Conservation (phyloP, 768 basidiomycete species). For the Phlegmacium glaucopus region DNA sequence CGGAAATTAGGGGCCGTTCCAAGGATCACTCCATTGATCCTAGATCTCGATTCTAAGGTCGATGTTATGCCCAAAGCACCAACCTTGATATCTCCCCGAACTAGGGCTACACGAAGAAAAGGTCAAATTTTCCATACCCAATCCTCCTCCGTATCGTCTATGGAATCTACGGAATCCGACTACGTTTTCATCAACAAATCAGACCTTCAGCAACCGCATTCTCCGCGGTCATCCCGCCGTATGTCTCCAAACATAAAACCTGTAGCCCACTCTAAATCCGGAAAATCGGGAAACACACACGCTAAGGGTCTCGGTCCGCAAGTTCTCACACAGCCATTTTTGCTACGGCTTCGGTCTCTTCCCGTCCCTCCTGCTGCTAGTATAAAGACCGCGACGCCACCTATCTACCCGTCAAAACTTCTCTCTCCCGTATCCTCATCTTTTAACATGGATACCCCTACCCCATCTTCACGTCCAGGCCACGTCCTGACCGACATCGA, state of each 20-base stretch:
- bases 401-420: neutral
- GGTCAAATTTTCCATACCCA: constrained; percentile 10
- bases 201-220: constrained; percentile 10
- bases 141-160: constrained; percentile 10
- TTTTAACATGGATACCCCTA: constrained; percentile 8
- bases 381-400: neutral
- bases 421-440: constrained; percentile 9
- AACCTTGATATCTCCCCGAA: constrained; percentile 1
- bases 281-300: neutral
- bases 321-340: constrained; percentile 24
- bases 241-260: constrained; percentile 9
- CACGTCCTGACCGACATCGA: constrained; percentile 19
- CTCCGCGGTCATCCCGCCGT: constrained; percentile 12
- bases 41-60: constrained; percentile 20
- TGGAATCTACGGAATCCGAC: constrained; percentile 7
- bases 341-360: constrained; percentile 21
- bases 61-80: neutral
- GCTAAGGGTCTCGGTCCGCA: constrained; percentile 4
- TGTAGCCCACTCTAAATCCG: neutral
- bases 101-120: constrained; percentile 4
- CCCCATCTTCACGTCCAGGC: neutral
- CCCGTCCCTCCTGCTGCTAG: constrained; percentile 1
- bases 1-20: constrained; percentile 55
- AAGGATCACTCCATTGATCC: constrained; percentile 38
- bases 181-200: constrained; percentile 13